Evolutionary conservation across 768 basidiomycete species (phyloP), one percentile per base, ranked within the genome.

Genomic region (Gymnopilus dilepis): DNA sequence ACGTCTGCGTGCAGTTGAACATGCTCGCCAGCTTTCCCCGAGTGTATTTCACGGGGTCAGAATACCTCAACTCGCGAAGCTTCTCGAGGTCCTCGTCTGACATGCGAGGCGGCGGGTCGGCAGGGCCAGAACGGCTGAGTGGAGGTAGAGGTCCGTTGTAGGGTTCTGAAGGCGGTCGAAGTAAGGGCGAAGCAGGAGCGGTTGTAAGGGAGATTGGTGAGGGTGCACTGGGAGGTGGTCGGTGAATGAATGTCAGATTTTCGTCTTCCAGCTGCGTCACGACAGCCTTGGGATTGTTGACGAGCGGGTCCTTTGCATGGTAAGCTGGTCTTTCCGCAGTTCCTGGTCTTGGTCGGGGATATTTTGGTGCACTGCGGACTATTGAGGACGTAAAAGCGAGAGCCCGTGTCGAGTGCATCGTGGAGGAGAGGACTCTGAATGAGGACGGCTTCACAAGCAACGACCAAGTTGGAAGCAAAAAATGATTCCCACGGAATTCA

Each of bases 141-240:
- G 86, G 87, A 2, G 86, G 86, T 6, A 83, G 74, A 13, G 78
- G 76, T 0, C 67, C 69, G 3, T 62, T 63, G 11, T 66, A 62
- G 4, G 68, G 62, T 9, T 76, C 67, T 7, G 72, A 54, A 6
- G 76, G 69, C 13, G 83, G 75, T 0, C 78, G 78, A 15, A 94
- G 82, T 4, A 94, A 79, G 0, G 93, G 90, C 0, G 92, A 95
- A 6, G 83, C 74, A 9, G 92, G 92, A 8, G 82, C 78, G 5
- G 85, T 86, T 5, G 86, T 88, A 59, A 87, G 83, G 19, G 92
- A 95, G 61, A 80, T 78, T 3, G 92, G 91, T 17, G 91, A 81
- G 8, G 90, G 89, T 9, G 87, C 84, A 9, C 89, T 86, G 0
- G 92, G 90, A 0, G 92, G 93, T n/a, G 90, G 90, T 42, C 93